Evolutionary conservation across 495 filamentous ascomycete genomes (phyloP).

Genomic region (Penicillium samsonianum): DNA sequence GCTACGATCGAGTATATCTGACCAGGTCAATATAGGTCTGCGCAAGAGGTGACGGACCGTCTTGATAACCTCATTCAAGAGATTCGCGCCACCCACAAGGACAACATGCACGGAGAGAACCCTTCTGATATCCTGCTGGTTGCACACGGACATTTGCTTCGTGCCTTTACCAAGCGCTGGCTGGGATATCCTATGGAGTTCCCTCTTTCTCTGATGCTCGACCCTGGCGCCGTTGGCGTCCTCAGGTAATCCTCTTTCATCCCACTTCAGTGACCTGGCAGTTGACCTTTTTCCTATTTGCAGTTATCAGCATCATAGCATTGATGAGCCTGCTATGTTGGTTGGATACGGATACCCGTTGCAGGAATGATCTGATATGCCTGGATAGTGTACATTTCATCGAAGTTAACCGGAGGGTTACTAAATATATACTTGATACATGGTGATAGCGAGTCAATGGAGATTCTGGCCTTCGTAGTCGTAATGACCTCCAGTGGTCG

Average conservation of each 20-base stretch:
- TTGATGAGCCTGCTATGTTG: conserved; percentile 39
- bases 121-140: conserved; percentile 60
- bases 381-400: neutral
- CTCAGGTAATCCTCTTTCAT: conserved; percentile 50
- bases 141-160: conserved; percentile 75
- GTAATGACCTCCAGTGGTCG: too few species aligned
- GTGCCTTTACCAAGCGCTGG: conserved; percentile 82
- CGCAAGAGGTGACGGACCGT: conserved; percentile 61
- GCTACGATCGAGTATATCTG: neutral
- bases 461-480: too few species aligned
- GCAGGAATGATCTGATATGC: conserved; percentile 13
- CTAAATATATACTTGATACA: neutral
- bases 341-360: conserved; percentile 38
- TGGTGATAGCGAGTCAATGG: neutral
- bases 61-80: conserved; percentile 67
- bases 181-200: conserved; percentile 62
- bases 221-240: conserved; percentile 74
- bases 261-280: neutral
- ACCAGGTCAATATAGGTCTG: conserved; percentile 29
- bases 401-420: neutral
- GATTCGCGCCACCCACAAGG: conserved; percentile 57
- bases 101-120: conserved; percentile 48
- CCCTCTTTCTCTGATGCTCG: conserved; percentile 67
- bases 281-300: conserved; percentile 1
- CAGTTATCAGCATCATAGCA: conserved; percentile 38